Base-by-base conservation (phyloP, 495 filamentous ascomycete species). In the Staphylotrichum longicolle region DNA sequence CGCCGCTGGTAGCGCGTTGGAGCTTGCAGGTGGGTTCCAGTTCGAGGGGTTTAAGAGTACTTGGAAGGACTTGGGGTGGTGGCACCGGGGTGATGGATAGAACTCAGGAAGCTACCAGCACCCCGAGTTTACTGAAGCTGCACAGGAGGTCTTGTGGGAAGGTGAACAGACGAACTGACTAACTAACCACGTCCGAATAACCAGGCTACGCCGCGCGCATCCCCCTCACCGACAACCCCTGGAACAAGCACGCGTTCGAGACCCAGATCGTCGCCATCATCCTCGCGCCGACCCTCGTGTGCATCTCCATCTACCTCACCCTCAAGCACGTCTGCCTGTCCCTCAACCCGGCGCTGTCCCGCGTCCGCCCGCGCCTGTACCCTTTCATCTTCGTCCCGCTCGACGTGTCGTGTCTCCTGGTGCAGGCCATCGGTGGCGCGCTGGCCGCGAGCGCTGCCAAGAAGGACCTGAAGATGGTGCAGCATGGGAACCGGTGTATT, bases 201-300 rank as follows among this genome's bases (percentile, higher is more conserved):
- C 50, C 74, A 60, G 85, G 86, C 63, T 89, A 89, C 70, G 73
- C 82, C 11, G 83, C 84, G 27, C 82, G 86, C 41, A 74, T 88
- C 41, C 69, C 83, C 6, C 80, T 90, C 64, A 65, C 82, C 69
- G 40, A 66, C 52, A 89, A 89, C 71, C 85, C 86, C 0, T 88
- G 83, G 83, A 75, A 80, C 65, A 63, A 69, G 1, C 58, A 67
- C 54, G 85, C 81, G 8, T 89, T 88, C 70, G 80, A 88, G 68
- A 79, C 86, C 37, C 86, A 89, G 51, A 88, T 89, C 64, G 82
- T 83, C 68, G 85, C 84, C 68, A 77, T 90, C 65, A 83, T 88
- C 57, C 79, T 89, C 5, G 83, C 81, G 5, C 87, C 87, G 0
- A 86, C 85, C 33, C 83, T 89, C 41, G 70, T 89, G 66, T 82